Evolutionary conservation across 2,329 filamentous ascomycete genomes (phyloP).

Genomic region (Diaporthe sp.): DNA sequence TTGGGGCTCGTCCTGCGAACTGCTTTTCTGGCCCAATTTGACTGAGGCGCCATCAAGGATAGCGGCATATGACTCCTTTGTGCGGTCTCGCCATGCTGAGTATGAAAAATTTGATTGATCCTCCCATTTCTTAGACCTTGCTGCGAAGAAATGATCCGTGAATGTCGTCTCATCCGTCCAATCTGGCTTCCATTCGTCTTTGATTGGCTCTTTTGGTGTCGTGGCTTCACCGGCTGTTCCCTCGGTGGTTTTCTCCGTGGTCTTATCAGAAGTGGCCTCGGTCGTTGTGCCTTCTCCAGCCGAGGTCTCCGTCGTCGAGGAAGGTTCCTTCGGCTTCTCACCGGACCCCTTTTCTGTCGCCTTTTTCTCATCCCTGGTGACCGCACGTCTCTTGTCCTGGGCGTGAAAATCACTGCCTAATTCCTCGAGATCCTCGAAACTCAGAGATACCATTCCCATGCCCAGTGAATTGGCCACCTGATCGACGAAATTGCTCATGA

Average conservation of each 20-base stretch:
- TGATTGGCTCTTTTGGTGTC: not conserved
- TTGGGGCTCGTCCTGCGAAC: rapidly evolving
- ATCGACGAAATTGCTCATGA: not conserved
- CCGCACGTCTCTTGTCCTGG: not conserved
- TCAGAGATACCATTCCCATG: not conserved
- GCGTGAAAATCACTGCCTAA: not conserved
- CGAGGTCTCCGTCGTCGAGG: not conserved
- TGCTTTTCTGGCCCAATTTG: not conserved
- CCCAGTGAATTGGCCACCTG: not conserved
- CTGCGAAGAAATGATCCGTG: not conserved
- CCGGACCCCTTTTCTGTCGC: not conserved
- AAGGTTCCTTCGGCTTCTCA: not conserved
- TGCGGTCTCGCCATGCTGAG: constrained; percentile 7
- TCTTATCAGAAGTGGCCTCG: not conserved
- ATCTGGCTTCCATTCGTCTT: not conserved
- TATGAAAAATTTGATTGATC: not conserved
- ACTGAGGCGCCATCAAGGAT: not conserved
- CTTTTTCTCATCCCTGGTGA: not conserved
- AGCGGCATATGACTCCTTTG: not conserved
- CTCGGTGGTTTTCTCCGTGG: not conserved
- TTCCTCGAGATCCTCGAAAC: not conserved
- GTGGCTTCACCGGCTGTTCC: not conserved
- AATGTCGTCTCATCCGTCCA: constrained; percentile 4
- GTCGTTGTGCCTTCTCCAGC: too few species aligned
- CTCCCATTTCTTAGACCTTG: not conserved